Percentiles rank a stretch among this genome's conserved stretches.
phyloP scores from a whole-genome alignment of 495 filamentous ascomycete genomes.

The Penicillium ochrochloron region DNA sequence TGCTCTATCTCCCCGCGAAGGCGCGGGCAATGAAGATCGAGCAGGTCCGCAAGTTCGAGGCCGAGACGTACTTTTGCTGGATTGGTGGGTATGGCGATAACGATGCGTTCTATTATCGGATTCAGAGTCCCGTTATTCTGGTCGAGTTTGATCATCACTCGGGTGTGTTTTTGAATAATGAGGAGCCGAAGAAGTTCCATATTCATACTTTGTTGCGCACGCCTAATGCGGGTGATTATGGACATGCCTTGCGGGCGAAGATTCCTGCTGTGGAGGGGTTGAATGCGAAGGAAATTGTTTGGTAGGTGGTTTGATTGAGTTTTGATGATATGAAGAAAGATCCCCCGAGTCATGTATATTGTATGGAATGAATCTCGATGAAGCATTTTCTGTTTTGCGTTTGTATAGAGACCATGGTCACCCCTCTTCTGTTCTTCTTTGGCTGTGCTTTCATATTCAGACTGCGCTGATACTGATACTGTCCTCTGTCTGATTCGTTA shows the following conservation, averaged over 20 bases:
- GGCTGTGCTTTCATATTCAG: neutral
- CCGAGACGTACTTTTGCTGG: constrained; percentile 77
- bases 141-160: constrained; percentile 82
- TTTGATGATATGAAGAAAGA: constrained; percentile 1
- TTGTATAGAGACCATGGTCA: neutral
- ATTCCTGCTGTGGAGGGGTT: constrained; percentile 45
- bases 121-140: constrained; percentile 74
- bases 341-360: constrained; percentile 20
- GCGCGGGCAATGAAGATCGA: constrained; percentile 56
- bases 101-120: constrained; percentile 75
- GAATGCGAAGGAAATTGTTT: constrained; percentile 49
- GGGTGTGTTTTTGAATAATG: constrained; percentile 75
- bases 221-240: constrained; percentile 78
- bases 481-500: constrained; percentile 11
- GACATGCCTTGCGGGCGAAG: constrained; percentile 54
- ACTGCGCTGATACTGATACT: constrained; percentile 7
- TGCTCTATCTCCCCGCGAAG: constrained; percentile 63
- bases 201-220: constrained; percentile 72
- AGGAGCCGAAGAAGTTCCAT: constrained; percentile 74
- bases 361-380: constrained; percentile 29
- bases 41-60: constrained; percentile 55
- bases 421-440: constrained; percentile 4
- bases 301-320: constrained; percentile 30
- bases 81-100: constrained; percentile 68
- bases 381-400: constrained; percentile 16